Conservation (phyloP, 768 basidiomycete genomes). For the Auricularia auricula-judae region DNA sequence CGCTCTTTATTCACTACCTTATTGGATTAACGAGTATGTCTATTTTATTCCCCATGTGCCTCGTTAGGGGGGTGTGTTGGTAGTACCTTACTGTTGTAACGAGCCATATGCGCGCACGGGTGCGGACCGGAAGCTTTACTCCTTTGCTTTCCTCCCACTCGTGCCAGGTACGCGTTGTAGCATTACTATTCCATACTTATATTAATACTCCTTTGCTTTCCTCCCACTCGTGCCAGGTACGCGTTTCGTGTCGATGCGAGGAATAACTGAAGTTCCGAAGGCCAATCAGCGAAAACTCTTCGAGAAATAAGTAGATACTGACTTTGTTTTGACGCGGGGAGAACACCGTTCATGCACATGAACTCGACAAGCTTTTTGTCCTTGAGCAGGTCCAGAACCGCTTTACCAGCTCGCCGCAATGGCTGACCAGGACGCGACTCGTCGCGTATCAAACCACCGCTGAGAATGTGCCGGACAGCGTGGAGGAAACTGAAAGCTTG, state of each 20-base stretch:
- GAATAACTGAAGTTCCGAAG: too few relatives aligned
- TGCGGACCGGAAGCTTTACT: too few relatives aligned
- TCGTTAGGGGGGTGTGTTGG: neutral
- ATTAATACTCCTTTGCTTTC: neutral
- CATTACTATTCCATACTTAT: too few relatives aligned
- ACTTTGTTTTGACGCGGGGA: too few relatives aligned
- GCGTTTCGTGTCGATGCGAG: too few relatives aligned
- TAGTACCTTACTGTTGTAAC: too few relatives aligned
- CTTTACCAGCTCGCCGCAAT: neutral
- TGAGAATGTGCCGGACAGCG: slow-evolving; percentile 19
- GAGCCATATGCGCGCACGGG: too few relatives aligned
- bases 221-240: neutral
- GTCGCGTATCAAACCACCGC: slow-evolving; percentile 17
- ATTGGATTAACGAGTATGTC: neutral
- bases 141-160: too few relatives aligned
- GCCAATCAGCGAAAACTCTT: too few relatives aligned
- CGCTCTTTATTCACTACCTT: too few relatives aligned
- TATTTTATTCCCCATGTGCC: neutral
- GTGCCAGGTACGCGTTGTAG: too few relatives aligned
- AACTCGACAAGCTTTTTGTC: neutral
- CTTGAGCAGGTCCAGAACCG: neutral
- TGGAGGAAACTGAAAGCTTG: slow-evolving; percentile 10
- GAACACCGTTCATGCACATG: neutral
- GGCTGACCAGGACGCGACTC: neutral
- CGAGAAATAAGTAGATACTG: too few relatives aligned